Evolutionary conservation across 345 rosid species (phyloP), one percentile per base, ranked within the genome.

Genomic region (Garcia nutans): DNA sequence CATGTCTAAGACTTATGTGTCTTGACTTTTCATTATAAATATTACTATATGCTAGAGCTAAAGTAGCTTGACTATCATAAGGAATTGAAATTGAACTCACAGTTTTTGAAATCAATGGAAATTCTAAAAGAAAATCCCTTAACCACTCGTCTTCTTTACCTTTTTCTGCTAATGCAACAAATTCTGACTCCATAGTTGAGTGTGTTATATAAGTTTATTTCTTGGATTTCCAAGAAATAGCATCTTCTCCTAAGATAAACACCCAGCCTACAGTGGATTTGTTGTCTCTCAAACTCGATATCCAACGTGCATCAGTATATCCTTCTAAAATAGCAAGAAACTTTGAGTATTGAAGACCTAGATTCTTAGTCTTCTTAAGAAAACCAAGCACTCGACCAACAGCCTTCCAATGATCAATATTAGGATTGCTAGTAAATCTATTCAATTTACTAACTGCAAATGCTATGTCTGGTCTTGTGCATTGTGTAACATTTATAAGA

Each of bases 291-390:
- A 15, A 20, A 71, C 64, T 57, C 13, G 64, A 3, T 52, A 71
- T 31, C 47, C 11, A 52, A 71, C 24, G 3, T 71, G 41, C 23
- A n/a, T 54, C 24, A 11, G 1, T 31, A 26, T 52, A 71, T 52
- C 74, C 24, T 54, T 71, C 45, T 72, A 33, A 20, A n/a, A 72
- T 33, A 56, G 24, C 31, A n/a, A 45, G 24, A 72, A 72, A 72
- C 31, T 72, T 59, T 20, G 28, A 23, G n/a, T 72, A 59, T 26
- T 37, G 52, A 20, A 72, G 22, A 10, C 66, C 52, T 5, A 57
- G 37, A 31, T 33, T 16, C 0, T 17, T 37, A 37, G 56, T 69
- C 8, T 33, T 50, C 42, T 50, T 69, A 45, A 69, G 59, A 72
- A 31, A 72, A 56, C 66, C 17, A 45, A 72, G 31, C 1, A 28